A percentile compares a stretch with the other conserved stretches of the same genome.
Evolutionary conservation across 805 yeast genomes (phyloP).

Genomic region (Metschnikowia dekortorum): DNA sequence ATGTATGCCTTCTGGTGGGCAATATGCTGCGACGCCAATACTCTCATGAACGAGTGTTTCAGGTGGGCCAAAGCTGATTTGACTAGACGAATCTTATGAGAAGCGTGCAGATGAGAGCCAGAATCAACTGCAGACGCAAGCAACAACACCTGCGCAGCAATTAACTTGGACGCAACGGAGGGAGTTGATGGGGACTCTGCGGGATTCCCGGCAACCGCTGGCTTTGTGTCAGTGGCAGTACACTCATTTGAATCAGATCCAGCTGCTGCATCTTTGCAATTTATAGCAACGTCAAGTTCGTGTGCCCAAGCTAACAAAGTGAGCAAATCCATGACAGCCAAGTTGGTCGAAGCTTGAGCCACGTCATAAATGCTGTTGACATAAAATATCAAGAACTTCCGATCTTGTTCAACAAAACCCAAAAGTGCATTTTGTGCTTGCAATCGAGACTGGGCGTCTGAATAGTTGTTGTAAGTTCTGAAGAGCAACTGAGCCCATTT

Average conservation of each 20-base stretch:
- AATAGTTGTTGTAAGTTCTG: conserved; percentile 47
- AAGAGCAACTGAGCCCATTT: conserved; percentile 31
- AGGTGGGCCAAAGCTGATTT: conserved; percentile 28
- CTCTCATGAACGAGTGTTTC: conserved; percentile 19
- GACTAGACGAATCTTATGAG: conserved; percentile 21
- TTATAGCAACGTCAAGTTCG: background rate
- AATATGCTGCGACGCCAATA: conserved; percentile 4
- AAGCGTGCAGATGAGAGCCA: conserved; percentile 26
- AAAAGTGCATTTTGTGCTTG: conserved; percentile 39
- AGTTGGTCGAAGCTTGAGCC: conserved; percentile 23
- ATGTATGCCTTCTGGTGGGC: conserved; percentile 1
- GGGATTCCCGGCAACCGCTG: conserved; percentile 5
- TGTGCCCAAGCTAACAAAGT: conserved; percentile 55
- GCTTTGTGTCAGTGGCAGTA: background rate
- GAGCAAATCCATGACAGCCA: conserved; percentile 54
- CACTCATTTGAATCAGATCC: background rate
- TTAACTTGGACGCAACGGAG: conserved; percentile 1
- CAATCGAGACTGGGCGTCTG: conserved; percentile 46
- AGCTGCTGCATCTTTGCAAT: background rate
- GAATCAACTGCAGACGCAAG: conserved; percentile 29
- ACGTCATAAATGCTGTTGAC: conserved; percentile 34
- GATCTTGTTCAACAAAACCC: conserved; percentile 28
- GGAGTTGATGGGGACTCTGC: conserved; percentile 18
- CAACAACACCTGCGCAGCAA: conserved; percentile 32
- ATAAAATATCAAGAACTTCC: conserved; percentile 32